Evolutionary conservation across 2,329 filamentous ascomycete genomes (phyloP).

Genomic region (Aspergillus piperis): DNA sequence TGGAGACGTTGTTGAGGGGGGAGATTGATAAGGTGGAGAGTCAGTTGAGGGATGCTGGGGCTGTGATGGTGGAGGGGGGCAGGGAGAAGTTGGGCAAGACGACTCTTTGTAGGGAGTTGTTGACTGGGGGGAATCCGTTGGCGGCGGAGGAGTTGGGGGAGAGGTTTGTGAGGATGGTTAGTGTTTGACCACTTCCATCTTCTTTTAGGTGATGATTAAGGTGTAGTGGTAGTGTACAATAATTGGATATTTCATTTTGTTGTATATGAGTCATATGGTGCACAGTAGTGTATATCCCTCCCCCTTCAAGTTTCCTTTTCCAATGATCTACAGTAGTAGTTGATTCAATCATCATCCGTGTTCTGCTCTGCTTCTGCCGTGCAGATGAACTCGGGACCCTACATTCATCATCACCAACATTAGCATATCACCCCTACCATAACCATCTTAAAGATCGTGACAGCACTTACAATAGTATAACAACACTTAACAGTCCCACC

Average conservation of each 20-base stretch:
- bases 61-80: slow-evolving; percentile 47
- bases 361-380: background rate
- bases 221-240: background rate
- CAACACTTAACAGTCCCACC: slow-evolving; percentile 28
- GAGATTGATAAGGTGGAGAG: slow-evolving; percentile 49
- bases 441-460: too few relatives aligned
- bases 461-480: slow-evolving; percentile 31
- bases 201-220: background rate
- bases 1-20: slow-evolving; percentile 48
- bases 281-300: background rate
- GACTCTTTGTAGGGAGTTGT: slow-evolving; percentile 46
- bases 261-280: too few relatives aligned
- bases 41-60: slow-evolving; percentile 42
- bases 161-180: slow-evolving; percentile 37
- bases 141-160: slow-evolving; percentile 36
- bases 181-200: slow-evolving; percentile 14
- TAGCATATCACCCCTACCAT: too few relatives aligned
- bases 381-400: background rate
- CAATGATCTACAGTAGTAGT: background rate
- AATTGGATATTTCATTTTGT: background rate
- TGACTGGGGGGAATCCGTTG: slow-evolving; percentile 37
- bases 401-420: too few relatives aligned
- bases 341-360: background rate
- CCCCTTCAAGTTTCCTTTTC: too few relatives aligned
- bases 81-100: slow-evolving; percentile 44